These are phyloP conservation scores for Parastagonospora avenae DNA, from an alignment of 2,329 filamentous ascomycete genomes.

Conservation along the genomic window DNA sequence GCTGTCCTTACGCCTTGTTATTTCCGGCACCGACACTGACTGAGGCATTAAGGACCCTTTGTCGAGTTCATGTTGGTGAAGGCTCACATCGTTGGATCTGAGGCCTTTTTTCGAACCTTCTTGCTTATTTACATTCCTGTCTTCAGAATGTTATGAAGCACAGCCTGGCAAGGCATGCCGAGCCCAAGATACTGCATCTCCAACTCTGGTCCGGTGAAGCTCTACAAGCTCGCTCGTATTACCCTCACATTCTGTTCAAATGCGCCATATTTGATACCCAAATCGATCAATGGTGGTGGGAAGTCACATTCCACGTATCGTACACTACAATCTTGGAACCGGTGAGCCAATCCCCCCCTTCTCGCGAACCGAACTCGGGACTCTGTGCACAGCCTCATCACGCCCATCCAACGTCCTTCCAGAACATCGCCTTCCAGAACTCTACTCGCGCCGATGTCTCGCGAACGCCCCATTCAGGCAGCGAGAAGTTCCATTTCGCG, in stretches of 20 bases:
- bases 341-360: conserved; percentile 6
- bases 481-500: not conserved
- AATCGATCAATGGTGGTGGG: not conserved
- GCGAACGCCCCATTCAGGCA: not conserved
- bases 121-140: not conserved
- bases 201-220: not conserved
- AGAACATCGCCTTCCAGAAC: conserved; percentile 2
- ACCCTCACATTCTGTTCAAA: not conserved
- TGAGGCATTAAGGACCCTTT: conserved; percentile 3
- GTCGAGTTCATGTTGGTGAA: conserved; percentile 8
- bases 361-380: conserved; percentile 3
- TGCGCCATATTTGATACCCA: not conserved
- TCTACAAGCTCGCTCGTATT: not conserved
- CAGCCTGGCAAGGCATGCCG: not conserved
- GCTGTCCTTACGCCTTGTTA: conserved; percentile 9
- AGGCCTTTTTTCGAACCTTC: not conserved
- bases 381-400: conserved; percentile 14
- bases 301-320: conserved; percentile 7
- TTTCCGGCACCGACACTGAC: conserved; percentile 6
- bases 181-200: not conserved
- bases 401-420: conserved; percentile 1
- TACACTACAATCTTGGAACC: not conserved
- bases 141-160: not conserved
- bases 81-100: not conserved
- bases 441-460: not conserved